phyloP scores from a whole-genome alignment of 129 eudicot species.

The Centrapalus pauciflorus region DNA sequence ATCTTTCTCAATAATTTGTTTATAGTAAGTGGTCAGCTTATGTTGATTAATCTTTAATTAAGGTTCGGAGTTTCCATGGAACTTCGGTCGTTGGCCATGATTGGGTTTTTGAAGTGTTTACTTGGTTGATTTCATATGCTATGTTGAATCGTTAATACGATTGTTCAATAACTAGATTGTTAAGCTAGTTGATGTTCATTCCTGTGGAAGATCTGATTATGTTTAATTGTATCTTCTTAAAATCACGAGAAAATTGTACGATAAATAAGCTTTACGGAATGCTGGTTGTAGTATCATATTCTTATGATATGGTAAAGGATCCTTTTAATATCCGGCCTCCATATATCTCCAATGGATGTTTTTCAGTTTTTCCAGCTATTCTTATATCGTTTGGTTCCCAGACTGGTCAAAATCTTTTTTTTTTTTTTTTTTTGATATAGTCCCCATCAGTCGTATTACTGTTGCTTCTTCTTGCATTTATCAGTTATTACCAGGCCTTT shows the following conservation, averaged over 20 bases:
- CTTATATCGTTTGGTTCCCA: neutral
- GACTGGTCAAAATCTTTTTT: no score
- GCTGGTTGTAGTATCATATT: neutral
- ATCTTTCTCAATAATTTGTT: neutral
- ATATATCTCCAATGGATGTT: neutral
- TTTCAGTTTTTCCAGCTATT: neutral
- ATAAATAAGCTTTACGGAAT: neutral
- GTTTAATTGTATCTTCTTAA: neutral
- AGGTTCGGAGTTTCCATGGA: constrained; percentile 2
- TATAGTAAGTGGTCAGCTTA: neutral
- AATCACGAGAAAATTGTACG: neutral
- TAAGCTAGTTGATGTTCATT: neutral
- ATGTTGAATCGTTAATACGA: neutral
- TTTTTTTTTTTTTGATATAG: neutral
- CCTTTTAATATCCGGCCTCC: neutral
- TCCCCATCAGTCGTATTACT: neutral
- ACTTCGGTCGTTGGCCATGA: neutral
- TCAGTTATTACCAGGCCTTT: neutral
- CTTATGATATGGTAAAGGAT: neutral
- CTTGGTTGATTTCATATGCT: neutral
- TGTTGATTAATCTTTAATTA: constrained; percentile 2
- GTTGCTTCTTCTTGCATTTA: neutral
- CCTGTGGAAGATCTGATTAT: constrained; percentile 13
- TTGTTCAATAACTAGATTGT: neutral
- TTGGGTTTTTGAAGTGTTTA: neutral